These are phyloP conservation scores for Lagerstroemia fauriei DNA, from an alignment of 441 rosid species.

Conservation along the genomic window DNA sequence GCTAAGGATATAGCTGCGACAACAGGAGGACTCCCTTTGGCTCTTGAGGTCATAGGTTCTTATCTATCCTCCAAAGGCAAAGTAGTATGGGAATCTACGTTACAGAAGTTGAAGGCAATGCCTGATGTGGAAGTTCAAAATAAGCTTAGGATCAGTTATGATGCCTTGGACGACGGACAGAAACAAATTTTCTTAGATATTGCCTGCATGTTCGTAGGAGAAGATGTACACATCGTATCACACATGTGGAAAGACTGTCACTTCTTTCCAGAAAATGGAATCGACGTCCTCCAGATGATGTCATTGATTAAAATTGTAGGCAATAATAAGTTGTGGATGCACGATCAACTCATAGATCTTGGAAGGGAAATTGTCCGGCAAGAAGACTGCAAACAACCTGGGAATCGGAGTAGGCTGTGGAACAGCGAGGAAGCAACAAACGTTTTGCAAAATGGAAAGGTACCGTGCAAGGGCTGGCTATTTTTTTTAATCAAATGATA, in stretches of 20 bases:
- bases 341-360: background rate
- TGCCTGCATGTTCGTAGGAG: background rate
- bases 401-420: slow-evolving; percentile 4
- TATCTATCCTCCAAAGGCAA: background rate
- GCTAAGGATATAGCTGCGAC: background rate
- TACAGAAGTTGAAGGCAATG: background rate
- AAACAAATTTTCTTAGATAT: background rate
- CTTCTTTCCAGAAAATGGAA: background rate
- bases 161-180: background rate
- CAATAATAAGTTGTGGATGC: background rate
- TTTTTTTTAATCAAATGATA: background rate
- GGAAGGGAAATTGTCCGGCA: slow-evolving; percentile 1
- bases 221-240: background rate
- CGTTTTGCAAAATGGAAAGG: background rate
- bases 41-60: slow-evolving; percentile 10
- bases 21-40: slow-evolving; percentile 7
- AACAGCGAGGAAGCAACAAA: background rate
- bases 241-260: slow-evolving; percentile 6
- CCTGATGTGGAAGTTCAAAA: background rate
- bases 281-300: background rate
- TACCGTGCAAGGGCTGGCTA: background rate
- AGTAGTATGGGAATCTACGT: background rate
- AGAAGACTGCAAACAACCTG: slow-evolving; percentile 2
- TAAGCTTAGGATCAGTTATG: slow-evolving; percentile 4
- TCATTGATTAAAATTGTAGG: background rate